These are phyloP conservation scores for Trametes polyzona DNA, from an alignment of 1,284 basidiomycete species.

Conservation along the genomic window DNA sequence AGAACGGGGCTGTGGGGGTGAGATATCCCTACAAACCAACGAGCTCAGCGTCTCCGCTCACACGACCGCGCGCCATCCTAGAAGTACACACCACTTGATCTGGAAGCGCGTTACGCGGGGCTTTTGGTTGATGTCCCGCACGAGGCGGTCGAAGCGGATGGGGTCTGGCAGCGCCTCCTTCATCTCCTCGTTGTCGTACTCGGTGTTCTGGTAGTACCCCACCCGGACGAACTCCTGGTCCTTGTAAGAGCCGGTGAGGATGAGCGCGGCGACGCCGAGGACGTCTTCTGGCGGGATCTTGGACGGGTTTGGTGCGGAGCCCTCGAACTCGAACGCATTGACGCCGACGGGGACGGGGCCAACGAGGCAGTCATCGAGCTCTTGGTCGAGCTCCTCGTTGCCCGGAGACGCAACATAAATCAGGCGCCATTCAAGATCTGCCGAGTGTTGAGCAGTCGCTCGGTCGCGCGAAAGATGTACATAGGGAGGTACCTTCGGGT, in stretches of 20 bases:
- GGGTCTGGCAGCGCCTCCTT: slow-evolving; percentile 70
- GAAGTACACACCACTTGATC: slow-evolving; percentile 73
- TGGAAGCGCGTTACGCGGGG: slow-evolving; percentile 93
- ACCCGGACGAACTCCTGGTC: slow-evolving; percentile 99
- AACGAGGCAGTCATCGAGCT: slow-evolving; percentile 94
- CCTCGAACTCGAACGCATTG: slow-evolving; percentile 97
- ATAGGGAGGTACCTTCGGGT: slow-evolving; percentile 77
- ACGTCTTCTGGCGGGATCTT: slow-evolving; percentile 85
- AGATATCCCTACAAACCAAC: slow-evolving; percentile 63
- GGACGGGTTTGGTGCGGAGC: slow-evolving; percentile 67
- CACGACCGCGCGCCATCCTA: background rate
- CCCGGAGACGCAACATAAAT: slow-evolving; percentile 97
- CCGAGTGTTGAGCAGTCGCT: background rate
- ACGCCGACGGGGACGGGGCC: slow-evolving; percentile 94
- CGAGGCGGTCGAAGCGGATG: slow-evolving; percentile 79
- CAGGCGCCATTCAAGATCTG: slow-evolving; percentile 97
- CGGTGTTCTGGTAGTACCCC: slow-evolving; percentile 99
- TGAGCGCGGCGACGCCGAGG: slow-evolving; percentile 89
- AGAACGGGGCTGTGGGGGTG: slow-evolving; percentile 52
- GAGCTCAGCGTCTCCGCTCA: background rate
- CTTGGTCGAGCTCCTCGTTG: slow-evolving; percentile 91
- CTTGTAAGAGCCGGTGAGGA: slow-evolving; percentile 87
- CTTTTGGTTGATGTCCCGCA: slow-evolving; percentile 90
- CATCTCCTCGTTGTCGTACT: slow-evolving; percentile 95
- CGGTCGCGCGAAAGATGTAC: too few relatives aligned